These are phyloP conservation scores for Boechera divaricarpa DNA, from an alignment of 345 rosid species.

Conservation along the genomic window DNA sequence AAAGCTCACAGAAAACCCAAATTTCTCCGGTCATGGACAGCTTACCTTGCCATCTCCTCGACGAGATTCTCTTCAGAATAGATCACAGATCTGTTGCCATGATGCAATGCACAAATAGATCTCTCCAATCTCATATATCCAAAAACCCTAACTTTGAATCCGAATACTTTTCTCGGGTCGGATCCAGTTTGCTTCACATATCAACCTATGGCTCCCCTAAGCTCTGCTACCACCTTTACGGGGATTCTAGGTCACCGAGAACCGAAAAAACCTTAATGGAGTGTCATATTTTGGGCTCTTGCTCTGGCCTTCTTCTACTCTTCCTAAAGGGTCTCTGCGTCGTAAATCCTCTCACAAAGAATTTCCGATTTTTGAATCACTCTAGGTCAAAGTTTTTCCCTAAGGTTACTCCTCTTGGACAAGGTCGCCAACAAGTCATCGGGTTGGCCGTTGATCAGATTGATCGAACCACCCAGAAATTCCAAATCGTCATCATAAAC, in stretches of 20 bases:
- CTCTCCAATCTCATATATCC: neutral
- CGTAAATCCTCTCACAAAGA: constrained; percentile 30
- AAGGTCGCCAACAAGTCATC: neutral
- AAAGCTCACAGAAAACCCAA: neutral
- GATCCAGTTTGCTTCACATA: neutral
- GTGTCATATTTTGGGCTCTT: neutral
- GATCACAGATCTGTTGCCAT: neutral
- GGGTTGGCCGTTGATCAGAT: constrained; percentile 21
- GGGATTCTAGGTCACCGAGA: neutral
- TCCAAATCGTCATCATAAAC: neutral
- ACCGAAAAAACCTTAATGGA: neutral
- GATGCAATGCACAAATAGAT: neutral
- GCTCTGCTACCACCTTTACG: neutral
- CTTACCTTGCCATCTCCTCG: neutral
- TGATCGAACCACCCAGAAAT: neutral
- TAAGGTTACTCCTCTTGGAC: too few species aligned
- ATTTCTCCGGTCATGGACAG: neutral
- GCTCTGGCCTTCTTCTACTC: constrained; percentile 23
- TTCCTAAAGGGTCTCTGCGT: neutral
- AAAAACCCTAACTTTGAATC: neutral
- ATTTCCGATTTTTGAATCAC: neutral
- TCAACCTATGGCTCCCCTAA: neutral
- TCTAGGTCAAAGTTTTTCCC: neutral
- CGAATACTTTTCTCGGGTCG: neutral
- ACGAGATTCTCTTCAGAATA: neutral